Conservation (phyloP, 305 asterid genomes). For the Fraxinus nigra region DNA sequence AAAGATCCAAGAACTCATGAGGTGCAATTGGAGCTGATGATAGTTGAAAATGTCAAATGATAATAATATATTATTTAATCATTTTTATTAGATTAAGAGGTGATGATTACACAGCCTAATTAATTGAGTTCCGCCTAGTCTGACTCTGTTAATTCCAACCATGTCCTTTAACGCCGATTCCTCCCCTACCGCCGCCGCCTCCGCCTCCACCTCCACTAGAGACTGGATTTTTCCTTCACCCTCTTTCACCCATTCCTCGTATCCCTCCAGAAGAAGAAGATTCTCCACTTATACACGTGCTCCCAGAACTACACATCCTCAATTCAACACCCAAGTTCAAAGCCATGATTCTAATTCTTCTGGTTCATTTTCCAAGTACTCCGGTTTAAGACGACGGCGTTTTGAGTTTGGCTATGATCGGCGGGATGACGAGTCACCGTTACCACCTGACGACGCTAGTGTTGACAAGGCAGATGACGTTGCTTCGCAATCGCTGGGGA, state of each 20-base stretch:
- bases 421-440: conserved; percentile 43
- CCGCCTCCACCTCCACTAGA: conserved; percentile 31
- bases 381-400: conserved; percentile 36
- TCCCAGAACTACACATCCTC: conserved; percentile 17
- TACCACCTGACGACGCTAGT: conserved; percentile 24
- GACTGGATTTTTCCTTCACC: conserved; percentile 81
- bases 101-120: background rate
- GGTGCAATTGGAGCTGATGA: background rate
- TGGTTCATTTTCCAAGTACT: conserved; percentile 17
- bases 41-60: background rate
- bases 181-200: conserved; percentile 31
- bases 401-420: conserved; percentile 23
- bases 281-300: conserved; percentile 45
- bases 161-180: conserved; percentile 43
- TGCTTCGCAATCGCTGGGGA: conserved; percentile 22
- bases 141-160: conserved; percentile 11
- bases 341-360: conserved; percentile 19
- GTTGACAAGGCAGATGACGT: conserved; percentile 21
- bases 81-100: background rate
- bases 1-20: background rate
- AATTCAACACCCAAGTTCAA: conserved; percentile 1
- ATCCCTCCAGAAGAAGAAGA: conserved; percentile 50
- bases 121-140: background rate
- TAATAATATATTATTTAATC: background rate
- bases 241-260: conserved; percentile 49